Evolutionary conservation across 192 early-diverging fungal genomes (phyloP).

Genomic region (Coemansia sp.): DNA sequence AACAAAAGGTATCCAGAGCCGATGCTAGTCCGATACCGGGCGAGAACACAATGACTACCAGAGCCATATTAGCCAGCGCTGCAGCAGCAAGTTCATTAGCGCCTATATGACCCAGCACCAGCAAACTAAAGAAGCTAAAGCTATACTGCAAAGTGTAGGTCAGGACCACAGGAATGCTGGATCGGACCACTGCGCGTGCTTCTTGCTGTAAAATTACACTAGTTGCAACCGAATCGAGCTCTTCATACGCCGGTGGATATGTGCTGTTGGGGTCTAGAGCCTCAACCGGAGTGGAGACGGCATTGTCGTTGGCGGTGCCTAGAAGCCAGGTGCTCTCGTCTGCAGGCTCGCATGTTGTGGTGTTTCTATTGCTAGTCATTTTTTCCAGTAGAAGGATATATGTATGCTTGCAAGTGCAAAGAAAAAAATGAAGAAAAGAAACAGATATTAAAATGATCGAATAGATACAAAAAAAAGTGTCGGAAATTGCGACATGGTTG

Average conservation of each 20-base stretch:
- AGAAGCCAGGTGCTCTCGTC: conserved; percentile 21
- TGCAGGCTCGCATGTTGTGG: background rate
- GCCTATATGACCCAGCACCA: conserved; percentile 65
- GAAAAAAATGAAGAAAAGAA: no score
- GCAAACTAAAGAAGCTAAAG: conserved; percentile 61
- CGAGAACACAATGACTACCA: conserved; percentile 65
- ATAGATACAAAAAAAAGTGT: no score
- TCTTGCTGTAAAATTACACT: conserved; percentile 23
- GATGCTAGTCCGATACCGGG: conserved; percentile 67
- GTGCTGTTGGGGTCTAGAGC: conserved; percentile 18
- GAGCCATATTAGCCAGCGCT: conserved; percentile 71
- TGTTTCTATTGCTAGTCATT: no score
- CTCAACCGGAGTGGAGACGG: conserved; percentile 6
- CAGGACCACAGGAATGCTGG: conserved; percentile 27
- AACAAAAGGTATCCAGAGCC: conserved; percentile 75
- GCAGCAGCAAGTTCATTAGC: conserved; percentile 66
- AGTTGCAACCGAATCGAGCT: conserved; percentile 21
- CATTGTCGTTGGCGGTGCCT: background rate
- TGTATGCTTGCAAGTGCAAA: no score
- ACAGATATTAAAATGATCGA: no score
- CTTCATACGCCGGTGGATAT: background rate
- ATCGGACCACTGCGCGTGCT: conserved; percentile 10
- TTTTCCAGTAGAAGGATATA: no score
- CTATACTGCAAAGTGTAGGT: conserved; percentile 67
- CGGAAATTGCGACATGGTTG: no score